Evolutionary conservation across 768 basidiomycete genomes (phyloP), one percentile per base, ranked within the genome.

Genomic region (Boletellus ananas): DNA sequence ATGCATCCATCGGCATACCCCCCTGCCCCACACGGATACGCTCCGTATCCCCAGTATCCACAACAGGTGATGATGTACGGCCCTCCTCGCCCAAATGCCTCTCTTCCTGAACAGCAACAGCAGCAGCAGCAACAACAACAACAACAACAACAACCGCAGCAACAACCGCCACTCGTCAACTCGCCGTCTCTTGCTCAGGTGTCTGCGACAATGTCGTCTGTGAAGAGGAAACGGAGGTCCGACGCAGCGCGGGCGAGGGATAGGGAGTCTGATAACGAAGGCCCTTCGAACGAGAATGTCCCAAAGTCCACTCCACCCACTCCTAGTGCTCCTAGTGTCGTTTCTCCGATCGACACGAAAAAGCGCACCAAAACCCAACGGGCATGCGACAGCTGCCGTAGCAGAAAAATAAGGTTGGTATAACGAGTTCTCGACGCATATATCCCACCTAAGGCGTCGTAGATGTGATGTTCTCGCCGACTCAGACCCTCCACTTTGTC

Each of bases 341-440:
- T 54, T 47, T 17, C 72, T 49, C 49, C 66, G 44, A 69, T 74
- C 51, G 90, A 91, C 63, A 69, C 76, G 55, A 91, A 89, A 74
- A 94, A 94, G 69, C 84, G 92, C 48, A 90, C 89, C 12, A 95
- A 95, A 73, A 95, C 90, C 12, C 87, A 88, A 65, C 82, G 93
- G 45, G 93, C 93, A 7, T 95, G 93, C 63, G 93, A 95, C 66
- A 87, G 87, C 34, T 94, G 92, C 70, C 82, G 92, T 42, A 84
- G 81, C 62, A 84, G 91, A 54, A 94, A 95, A 77, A 94, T 95
- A 65, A 79, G 92, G 75, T 79, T 38, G 58, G 76, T 61, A 17
- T 34, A 7, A 27, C 29, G 4, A 12, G n/a, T 45, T 25, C 39
- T 40, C 20, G 34, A 33, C 34, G 45, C 43, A 54, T 57, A 56